A percentile compares a stretch with the other conserved stretches of the same genome.
phyloP scores from a whole-genome alignment of 2,329 filamentous ascomycete genomes.

The Teratosphaeriaceae sp. region DNA sequence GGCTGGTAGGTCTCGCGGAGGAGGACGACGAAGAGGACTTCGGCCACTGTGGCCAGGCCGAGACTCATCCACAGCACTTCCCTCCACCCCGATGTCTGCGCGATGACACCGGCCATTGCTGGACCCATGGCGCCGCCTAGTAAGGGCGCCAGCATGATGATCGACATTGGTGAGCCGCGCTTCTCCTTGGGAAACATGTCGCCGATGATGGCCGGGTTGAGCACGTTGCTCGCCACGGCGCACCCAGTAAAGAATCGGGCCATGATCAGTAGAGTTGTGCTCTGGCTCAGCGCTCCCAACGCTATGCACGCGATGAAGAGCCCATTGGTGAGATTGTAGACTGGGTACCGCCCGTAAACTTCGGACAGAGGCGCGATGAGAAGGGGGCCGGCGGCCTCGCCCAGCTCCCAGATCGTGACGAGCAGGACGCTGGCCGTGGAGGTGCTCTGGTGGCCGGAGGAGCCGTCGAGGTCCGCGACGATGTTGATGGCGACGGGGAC shows the following conservation, averaged over 20 bases:
- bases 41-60: constrained; percentile 42
- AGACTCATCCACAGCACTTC: constrained; percentile 45
- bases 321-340: constrained; percentile 25
- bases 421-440: constrained; percentile 30
- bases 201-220: constrained; percentile 58
- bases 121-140: constrained; percentile 23
- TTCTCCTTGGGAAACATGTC: constrained; percentile 25
- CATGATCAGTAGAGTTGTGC: constrained; percentile 27
- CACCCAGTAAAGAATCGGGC: constrained; percentile 25
- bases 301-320: constrained; percentile 29
- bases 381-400: constrained; percentile 27
- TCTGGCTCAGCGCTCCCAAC: constrained; percentile 27
- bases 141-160: constrained; percentile 25
- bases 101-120: constrained; percentile 33
- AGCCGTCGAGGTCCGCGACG: constrained; percentile 16
- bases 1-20: constrained; percentile 58
- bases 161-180: constrained; percentile 24
- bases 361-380: constrained; percentile 27
- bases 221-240: constrained; percentile 39
- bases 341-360: constrained; percentile 24
- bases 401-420: constrained; percentile 43
- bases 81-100: constrained; percentile 37
- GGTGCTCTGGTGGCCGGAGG: constrained; percentile 15
- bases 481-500: constrained; percentile 24
- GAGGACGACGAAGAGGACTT: constrained; percentile 44